Percentiles rank a stretch among this genome's conserved stretches.
Conservation (phyloP, 768 basidiomycete genomes). For the Fomitopsis serialis region DNA sequence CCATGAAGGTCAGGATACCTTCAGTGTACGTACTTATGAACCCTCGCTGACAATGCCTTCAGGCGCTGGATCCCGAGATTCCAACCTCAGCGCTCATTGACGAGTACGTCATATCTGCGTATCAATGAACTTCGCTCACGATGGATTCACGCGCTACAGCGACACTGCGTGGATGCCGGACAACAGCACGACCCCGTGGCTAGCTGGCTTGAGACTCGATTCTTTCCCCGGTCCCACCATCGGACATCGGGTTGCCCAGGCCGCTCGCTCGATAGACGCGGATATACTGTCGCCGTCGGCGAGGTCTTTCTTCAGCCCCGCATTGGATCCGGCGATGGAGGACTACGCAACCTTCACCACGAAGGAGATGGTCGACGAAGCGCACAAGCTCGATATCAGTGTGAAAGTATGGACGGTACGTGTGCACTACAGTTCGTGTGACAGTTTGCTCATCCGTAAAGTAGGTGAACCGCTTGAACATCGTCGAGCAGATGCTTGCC, state of each 20-base stretch:
- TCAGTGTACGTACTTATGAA: background rate
- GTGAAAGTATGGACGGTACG: conserved; percentile 76
- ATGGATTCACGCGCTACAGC: conserved; percentile 19
- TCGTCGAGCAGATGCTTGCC: conserved; percentile 53
- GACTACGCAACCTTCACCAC: conserved; percentile 58
- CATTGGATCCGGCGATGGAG: conserved; percentile 35
- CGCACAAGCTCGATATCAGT: conserved; percentile 55
- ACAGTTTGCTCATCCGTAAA: background rate
- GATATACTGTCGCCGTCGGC: conserved; percentile 62
- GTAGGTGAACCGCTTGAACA: conserved; percentile 58
- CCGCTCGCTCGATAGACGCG: conserved; percentile 59
- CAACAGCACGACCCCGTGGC: conserved; percentile 54
- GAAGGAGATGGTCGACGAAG: conserved; percentile 58
- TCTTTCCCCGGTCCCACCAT: conserved; percentile 57
- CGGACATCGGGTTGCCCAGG: conserved; percentile 58
- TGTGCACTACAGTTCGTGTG: conserved; percentile 5
- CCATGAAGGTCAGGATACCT: conserved; percentile 59
- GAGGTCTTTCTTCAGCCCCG: conserved; percentile 32
- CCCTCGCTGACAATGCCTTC: background rate
- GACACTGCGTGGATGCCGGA: conserved; percentile 36
- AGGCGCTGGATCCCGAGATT: conserved; percentile 51
- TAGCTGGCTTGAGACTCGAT: conserved; percentile 59
- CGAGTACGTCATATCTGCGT: conserved; percentile 36
- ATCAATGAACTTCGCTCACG: background rate
- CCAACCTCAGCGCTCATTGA: conserved; percentile 61